Evolutionary conservation across 2,329 filamentous ascomycete genomes (phyloP).

Genomic region (Bipolaris sorokiniana): DNA sequence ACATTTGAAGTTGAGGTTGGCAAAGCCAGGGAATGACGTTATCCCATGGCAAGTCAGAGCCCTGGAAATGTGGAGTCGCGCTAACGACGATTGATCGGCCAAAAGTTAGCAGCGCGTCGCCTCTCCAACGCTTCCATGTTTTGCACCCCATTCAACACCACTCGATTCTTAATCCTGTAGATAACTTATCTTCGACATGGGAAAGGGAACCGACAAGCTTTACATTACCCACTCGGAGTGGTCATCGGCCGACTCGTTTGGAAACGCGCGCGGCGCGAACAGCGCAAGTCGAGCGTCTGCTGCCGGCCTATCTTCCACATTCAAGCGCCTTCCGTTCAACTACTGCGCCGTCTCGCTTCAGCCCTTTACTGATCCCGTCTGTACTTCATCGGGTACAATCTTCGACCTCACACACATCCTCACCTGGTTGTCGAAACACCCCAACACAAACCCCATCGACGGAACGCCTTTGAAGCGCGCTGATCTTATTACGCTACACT

Average conservation of each 20-base stretch:
- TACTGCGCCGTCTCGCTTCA: conserved; percentile 96
- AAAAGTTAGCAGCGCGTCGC: conserved; percentile 15
- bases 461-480: conserved; percentile 78
- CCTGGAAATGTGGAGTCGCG: neutral
- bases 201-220: conserved; percentile 52
- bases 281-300: conserved; percentile 61
- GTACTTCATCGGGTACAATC: conserved; percentile 83
- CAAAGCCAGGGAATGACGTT: neutral
- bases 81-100: conserved; percentile 1
- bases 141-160: conserved; percentile 7
- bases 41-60: neutral
- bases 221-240: conserved; percentile 96
- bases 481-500: conserved; percentile 89
- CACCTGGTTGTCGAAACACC: conserved; percentile 92
- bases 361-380: conserved; percentile 93
- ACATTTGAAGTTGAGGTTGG: too few species aligned
- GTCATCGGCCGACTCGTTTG: conserved; percentile 88
- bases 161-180: neutral
- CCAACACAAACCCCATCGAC: conserved; percentile 88
- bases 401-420: conserved; percentile 96
- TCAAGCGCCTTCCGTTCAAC: conserved; percentile 94
- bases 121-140: conserved; percentile 6
- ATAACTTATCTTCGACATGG: conserved; percentile 32
- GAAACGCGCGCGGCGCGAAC: conserved; percentile 76
- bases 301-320: conserved; percentile 63